These are phyloP conservation scores for Symbiotaphrina buchneri DNA, from an alignment of 495 filamentous ascomycete species.

Conservation along the genomic window DNA sequence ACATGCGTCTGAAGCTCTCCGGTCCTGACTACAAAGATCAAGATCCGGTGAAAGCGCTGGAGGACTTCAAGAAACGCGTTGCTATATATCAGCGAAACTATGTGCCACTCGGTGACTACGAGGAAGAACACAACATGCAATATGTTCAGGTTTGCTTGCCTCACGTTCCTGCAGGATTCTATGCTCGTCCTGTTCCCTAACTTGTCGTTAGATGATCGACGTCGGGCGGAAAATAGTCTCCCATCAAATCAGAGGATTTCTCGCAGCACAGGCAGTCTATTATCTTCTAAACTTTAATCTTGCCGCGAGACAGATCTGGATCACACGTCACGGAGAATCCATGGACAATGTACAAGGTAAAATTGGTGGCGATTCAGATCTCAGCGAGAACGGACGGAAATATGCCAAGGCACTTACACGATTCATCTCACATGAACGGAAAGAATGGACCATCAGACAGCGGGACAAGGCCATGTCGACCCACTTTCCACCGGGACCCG, in stretches of 20 bases:
- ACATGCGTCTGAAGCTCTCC: constrained; percentile 94
- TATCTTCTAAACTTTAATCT: constrained; percentile 94
- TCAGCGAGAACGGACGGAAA: constrained; percentile 47
- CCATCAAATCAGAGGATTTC: constrained; percentile 74
- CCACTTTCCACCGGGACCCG: constrained; percentile 61
- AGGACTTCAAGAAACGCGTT: constrained; percentile 87
- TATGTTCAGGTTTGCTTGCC: constrained; percentile 46
- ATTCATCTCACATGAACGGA: constrained; percentile 55
- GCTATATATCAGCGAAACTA: constrained; percentile 84
- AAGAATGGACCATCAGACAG: constrained; percentile 57
- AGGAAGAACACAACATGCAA: constrained; percentile 71
- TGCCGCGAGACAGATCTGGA: constrained; percentile 89
- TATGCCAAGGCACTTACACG: constrained; percentile 52
- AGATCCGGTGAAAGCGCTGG: constrained; percentile 61
- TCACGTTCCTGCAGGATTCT: neutral
- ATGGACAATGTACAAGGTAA: constrained; percentile 56
- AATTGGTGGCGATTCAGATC: constrained; percentile 65
- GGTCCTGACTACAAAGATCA: constrained; percentile 91
- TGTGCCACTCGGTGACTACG: constrained; percentile 72
- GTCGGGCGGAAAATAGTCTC: constrained; percentile 86
- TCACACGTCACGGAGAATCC: constrained; percentile 82
- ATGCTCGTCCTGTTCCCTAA: neutral
- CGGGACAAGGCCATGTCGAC: constrained; percentile 43
- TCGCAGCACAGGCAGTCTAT: constrained; percentile 73
- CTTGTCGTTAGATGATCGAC: constrained; percentile 57